phyloP scores from a whole-genome alignment of 2,329 filamentous ascomycete species.

The Ophiobolus disseminans region DNA sequence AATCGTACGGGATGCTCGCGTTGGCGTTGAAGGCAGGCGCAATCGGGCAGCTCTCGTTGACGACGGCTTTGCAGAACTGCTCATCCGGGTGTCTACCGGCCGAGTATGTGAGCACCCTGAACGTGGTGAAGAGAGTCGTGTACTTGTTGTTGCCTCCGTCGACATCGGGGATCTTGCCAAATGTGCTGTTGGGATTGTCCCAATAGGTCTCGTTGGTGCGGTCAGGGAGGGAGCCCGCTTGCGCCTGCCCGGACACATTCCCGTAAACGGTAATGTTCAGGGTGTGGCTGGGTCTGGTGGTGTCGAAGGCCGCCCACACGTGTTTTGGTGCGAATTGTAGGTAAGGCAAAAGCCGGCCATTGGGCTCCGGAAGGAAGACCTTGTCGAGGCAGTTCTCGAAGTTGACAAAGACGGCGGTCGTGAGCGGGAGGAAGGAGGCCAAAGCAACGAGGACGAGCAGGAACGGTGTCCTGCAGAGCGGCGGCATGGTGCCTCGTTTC shows the following conservation, averaged over 20 bases:
- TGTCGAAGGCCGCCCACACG: slow-evolving; percentile 77
- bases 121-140: slow-evolving; percentile 75
- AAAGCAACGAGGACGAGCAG: slow-evolving; percentile 35
- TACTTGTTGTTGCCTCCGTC: slow-evolving; percentile 65
- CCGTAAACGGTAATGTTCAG: slow-evolving; percentile 85
- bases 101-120: slow-evolving; percentile 79
- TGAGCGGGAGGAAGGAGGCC: slow-evolving; percentile 31
- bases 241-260: slow-evolving; percentile 81
- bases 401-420: slow-evolving; percentile 65
- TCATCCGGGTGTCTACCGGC: slow-evolving; percentile 62
- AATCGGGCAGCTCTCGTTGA: slow-evolving; percentile 70
- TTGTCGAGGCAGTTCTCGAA: slow-evolving; percentile 83
- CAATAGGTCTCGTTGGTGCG: slow-evolving; percentile 59
- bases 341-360: slow-evolving; percentile 62
- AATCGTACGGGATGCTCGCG: slow-evolving; percentile 56
- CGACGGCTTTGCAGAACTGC: slow-evolving; percentile 70
- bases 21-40: slow-evolving; percentile 72
- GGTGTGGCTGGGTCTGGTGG: slow-evolving; percentile 64
- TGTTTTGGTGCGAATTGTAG: slow-evolving; percentile 82
- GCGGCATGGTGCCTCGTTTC: slow-evolving; percentile 19
- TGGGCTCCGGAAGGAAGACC: slow-evolving; percentile 62
- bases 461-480: slow-evolving; percentile 18
- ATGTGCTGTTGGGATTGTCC: slow-evolving; percentile 65
- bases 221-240: slow-evolving; percentile 63
- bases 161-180: slow-evolving; percentile 79